A percentile compares a stretch with the other conserved stretches of the same genome.
These are phyloP conservation scores for Oropetium thomaeum DNA, from an alignment of 176 grass and related monocot species.

Conservation along the genomic window DNA sequence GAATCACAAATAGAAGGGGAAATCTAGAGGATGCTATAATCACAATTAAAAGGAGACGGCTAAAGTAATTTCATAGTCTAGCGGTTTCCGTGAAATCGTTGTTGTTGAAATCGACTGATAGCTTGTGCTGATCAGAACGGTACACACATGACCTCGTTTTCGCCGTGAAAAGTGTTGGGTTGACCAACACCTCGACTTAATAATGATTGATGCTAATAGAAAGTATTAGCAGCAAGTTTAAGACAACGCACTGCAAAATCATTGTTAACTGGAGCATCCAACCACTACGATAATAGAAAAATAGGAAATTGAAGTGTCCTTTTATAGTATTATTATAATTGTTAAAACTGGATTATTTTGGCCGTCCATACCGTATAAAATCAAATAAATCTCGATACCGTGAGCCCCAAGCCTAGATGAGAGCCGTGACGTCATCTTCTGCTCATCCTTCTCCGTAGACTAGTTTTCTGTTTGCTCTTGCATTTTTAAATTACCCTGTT, in stretches of 20 bases:
- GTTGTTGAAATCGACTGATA: neutral
- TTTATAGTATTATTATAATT: too few relatives aligned
- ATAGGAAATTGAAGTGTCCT: neutral
- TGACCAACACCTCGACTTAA: neutral
- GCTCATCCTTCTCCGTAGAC: neutral
- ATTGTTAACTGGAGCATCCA: neutral
- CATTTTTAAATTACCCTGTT: neutral
- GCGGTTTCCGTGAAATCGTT: neutral
- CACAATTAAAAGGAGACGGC: too few relatives aligned
- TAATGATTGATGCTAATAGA: too few relatives aligned
- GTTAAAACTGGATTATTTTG: neutral
- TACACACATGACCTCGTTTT: neutral
- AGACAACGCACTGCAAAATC: neutral
- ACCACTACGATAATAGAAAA: neutral
- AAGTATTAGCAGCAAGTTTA: neutral
- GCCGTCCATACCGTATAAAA: neutral
- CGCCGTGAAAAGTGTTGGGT: neutral
- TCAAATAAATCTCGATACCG: neutral
- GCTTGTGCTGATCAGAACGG: neutral
- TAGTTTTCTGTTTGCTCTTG: neutral
- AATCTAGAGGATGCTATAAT: too few relatives aligned
- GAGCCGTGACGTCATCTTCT: neutral
- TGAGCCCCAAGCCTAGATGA: constrained; percentile 21
- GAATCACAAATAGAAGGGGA: too few relatives aligned
- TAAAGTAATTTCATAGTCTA: neutral